Evolutionary conservation across 1,284 basidiomycete genomes (phyloP).

Genomic region (Cryptococcus deneoformans): DNA sequence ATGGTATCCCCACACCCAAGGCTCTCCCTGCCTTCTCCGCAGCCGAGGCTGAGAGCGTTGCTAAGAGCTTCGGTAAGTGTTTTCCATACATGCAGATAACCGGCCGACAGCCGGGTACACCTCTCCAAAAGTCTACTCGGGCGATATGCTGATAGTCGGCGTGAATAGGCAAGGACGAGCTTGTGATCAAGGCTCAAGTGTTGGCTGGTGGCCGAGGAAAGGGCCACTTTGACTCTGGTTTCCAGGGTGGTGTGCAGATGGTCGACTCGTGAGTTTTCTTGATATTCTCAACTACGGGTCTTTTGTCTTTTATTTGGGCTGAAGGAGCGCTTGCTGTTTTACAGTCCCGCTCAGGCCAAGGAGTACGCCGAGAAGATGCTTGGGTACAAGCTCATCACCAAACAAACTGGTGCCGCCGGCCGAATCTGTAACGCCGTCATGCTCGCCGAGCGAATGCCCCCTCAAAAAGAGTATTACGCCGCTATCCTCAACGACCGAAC

Average conservation of each 20-base stretch:
- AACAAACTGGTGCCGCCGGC: constrained; percentile 93
- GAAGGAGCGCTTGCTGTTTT: not conserved
- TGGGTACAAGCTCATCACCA: constrained; percentile 94
- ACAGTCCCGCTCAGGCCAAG: constrained; percentile 82
- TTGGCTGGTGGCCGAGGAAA: constrained; percentile 98
- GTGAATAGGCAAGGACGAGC: constrained; percentile 58
- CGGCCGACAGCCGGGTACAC: not conserved
- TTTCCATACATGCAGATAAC: not conserved
- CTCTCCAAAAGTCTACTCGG: not conserved
- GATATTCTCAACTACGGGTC: constrained; percentile 4
- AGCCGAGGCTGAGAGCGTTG: constrained; percentile 85
- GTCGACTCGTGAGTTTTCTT: constrained; percentile 68
- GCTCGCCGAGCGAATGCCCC: constrained; percentile 93
- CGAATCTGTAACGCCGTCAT: constrained; percentile 97
- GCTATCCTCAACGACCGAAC: constrained; percentile 95
- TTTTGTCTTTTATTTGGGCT: not conserved
- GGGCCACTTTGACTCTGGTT: constrained; percentile 94
- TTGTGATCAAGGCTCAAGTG: constrained; percentile 97
- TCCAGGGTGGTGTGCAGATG: constrained; percentile 97
- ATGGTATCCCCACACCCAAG: constrained; percentile 95
- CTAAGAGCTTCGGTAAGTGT: constrained; percentile 75
- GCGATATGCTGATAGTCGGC: not conserved
- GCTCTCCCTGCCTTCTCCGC: constrained; percentile 82
- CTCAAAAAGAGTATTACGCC: constrained; percentile 97
- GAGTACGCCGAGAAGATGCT: constrained; percentile 92